phyloP scores from a whole-genome alignment of 2,329 filamentous ascomycete species.

The Spiromastix sp. region DNA sequence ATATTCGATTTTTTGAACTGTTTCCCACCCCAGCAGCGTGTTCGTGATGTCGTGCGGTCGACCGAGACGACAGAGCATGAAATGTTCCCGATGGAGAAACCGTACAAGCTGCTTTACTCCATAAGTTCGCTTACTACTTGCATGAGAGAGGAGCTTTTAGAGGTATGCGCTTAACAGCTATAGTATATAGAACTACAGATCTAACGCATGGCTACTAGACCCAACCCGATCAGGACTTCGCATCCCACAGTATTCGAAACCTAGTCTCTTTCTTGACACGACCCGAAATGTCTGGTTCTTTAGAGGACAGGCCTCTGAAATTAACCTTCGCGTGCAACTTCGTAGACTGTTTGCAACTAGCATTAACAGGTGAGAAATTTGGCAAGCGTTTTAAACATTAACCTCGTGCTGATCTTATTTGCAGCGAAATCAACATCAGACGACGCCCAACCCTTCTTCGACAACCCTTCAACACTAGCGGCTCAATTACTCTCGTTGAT shows the following conservation, averaged over 20 bases:
- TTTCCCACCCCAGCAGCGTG: slow-evolving; percentile 57
- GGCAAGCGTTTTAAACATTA: background rate
- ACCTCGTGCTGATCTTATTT: slow-evolving; percentile 6
- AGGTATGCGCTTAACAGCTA: slow-evolving; percentile 15
- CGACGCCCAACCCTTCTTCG: slow-evolving; percentile 19
- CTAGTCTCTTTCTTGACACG: slow-evolving; percentile 53
- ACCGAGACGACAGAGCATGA: slow-evolving; percentile 44
- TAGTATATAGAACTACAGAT: slow-evolving; percentile 2
- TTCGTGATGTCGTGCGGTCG: slow-evolving; percentile 50
- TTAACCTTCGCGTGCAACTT: slow-evolving; percentile 43
- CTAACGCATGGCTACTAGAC: slow-evolving; percentile 17
- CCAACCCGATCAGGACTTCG: slow-evolving; percentile 25
- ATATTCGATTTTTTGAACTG: slow-evolving; percentile 61
- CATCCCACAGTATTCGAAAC: slow-evolving; percentile 39
- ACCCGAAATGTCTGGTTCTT: slow-evolving; percentile 40
- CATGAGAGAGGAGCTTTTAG: slow-evolving; percentile 38
- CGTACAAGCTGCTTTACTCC: slow-evolving; percentile 65
- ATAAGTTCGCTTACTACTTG: slow-evolving; percentile 56
- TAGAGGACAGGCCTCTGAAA: slow-evolving; percentile 35
- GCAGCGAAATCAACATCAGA: slow-evolving; percentile 18
- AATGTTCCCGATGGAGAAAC: slow-evolving; percentile 58
- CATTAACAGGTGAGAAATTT: slow-evolving; percentile 42
- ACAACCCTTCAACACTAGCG: slow-evolving; percentile 27
- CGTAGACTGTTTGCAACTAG: slow-evolving; percentile 46
- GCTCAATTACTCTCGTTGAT: slow-evolving; percentile 27